These are phyloP conservation scores for Cyberlindnera sargentensis DNA, from an alignment of 805 yeast genomes.

Conservation along the genomic window DNA sequence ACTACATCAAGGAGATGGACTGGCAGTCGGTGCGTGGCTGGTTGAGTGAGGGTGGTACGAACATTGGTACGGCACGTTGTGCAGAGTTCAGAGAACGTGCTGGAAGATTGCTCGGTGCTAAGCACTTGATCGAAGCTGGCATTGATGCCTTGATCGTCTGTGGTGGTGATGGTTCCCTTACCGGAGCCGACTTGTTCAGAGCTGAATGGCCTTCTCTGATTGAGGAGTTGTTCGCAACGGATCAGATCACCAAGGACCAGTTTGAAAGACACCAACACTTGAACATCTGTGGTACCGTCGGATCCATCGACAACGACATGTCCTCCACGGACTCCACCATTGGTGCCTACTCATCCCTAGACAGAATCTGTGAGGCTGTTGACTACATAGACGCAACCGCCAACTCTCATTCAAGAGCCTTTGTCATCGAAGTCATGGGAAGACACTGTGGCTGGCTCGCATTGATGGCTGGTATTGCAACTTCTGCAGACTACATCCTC, in stretches of 20 bases:
- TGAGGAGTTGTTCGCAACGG: conserved; percentile 42
- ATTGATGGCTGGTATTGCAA: conserved; percentile 70
- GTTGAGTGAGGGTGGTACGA: conserved; percentile 67
- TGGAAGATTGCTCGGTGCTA: conserved; percentile 59
- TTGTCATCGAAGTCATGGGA: conserved; percentile 84
- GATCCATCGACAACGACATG: conserved; percentile 84
- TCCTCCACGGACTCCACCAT: conserved; percentile 78
- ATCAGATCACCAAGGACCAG: conserved; percentile 40
- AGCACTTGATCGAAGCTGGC: conserved; percentile 61
- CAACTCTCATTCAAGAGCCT: conserved; percentile 74
- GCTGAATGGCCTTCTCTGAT: conserved; percentile 71
- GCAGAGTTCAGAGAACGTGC: conserved; percentile 56
- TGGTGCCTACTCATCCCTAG: conserved; percentile 75
- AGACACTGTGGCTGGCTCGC: conserved; percentile 89
- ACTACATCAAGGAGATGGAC: conserved; percentile 52
- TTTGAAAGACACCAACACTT: conserved; percentile 44
- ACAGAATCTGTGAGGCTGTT: conserved; percentile 64
- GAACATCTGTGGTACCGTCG: conserved; percentile 69
- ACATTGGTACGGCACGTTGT: conserved; percentile 74
- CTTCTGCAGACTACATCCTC: conserved; percentile 74
- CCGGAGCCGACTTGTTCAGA: conserved; percentile 76
- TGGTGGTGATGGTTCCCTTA: conserved; percentile 80
- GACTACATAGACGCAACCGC: conserved; percentile 86
- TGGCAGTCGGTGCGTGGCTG: conserved; percentile 75
- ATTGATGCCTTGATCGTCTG: conserved; percentile 75